phyloP scores from a whole-genome alignment of 768 basidiomycete species.

The Exsudoporus frostii region DNA sequence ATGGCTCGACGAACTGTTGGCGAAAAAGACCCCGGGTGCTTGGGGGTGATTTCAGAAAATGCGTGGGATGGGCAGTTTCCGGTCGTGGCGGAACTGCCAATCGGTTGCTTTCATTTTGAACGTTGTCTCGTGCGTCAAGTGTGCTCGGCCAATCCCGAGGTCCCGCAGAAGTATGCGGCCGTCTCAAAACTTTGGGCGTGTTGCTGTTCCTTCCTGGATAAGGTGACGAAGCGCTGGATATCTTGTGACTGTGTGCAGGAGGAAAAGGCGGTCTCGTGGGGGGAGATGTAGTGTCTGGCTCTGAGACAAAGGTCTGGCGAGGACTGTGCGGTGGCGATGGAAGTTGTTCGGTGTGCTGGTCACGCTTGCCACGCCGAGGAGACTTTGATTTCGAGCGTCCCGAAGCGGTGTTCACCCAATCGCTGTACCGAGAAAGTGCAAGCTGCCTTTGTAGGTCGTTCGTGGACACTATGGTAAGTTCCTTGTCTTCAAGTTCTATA shows the following conservation, averaged over 20 bases:
- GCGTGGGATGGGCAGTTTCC: slow-evolving; percentile 28
- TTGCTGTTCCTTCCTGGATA: slow-evolving; percentile 26
- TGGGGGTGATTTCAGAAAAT: slow-evolving; percentile 6
- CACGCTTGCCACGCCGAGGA: slow-evolving; percentile 44
- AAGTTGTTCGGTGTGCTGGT: slow-evolving; percentile 27
- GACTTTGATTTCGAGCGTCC: slow-evolving; percentile 56
- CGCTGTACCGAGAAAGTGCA: slow-evolving; percentile 58
- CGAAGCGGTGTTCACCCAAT: slow-evolving; percentile 30
- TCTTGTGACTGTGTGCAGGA: slow-evolving; percentile 22
- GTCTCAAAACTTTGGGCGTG: slow-evolving; percentile 37
- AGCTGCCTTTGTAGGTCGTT: slow-evolving; percentile 66
- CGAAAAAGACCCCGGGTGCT: slow-evolving; percentile 17
- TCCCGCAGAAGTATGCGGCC: slow-evolving; percentile 77
- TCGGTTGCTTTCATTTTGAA: slow-evolving; percentile 15
- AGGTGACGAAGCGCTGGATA: slow-evolving; percentile 32
- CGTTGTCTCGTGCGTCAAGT: slow-evolving; percentile 16
- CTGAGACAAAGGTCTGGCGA: background rate
- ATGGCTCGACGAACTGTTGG: slow-evolving; percentile 20
- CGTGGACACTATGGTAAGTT: slow-evolving; percentile 64
- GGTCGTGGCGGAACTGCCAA: slow-evolving; percentile 20
- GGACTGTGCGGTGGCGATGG: slow-evolving; percentile 42
- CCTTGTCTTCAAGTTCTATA: slow-evolving; percentile 66
- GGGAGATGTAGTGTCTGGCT: slow-evolving; percentile 7
- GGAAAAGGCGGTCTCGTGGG: slow-evolving; percentile 3
- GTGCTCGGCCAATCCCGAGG: slow-evolving; percentile 52